These are phyloP conservation scores for Ustilago hordei DNA, from an alignment of 1,284 basidiomycete genomes.

Conservation along the genomic window DNA sequence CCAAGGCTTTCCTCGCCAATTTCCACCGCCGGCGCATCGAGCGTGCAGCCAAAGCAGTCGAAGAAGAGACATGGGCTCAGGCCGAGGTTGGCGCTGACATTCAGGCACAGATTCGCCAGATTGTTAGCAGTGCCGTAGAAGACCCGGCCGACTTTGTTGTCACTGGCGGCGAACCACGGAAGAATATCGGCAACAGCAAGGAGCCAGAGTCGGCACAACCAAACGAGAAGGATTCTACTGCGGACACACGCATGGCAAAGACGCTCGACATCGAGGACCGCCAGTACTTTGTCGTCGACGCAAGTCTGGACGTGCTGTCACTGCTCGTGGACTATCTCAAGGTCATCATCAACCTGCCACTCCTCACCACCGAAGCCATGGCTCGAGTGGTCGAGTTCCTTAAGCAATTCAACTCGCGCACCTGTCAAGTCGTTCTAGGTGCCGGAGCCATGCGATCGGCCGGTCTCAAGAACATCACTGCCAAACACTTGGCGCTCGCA, in stretches of 20 bases:
- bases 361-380: slow-evolving; percentile 94
- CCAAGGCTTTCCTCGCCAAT: slow-evolving; percentile 84
- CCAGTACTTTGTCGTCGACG: slow-evolving; percentile 76
- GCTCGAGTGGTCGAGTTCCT: slow-evolving; percentile 92
- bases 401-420: slow-evolving; percentile 91
- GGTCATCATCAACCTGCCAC: slow-evolving; percentile 86
- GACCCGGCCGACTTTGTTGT: slow-evolving; percentile 77
- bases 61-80: slow-evolving; percentile 89
- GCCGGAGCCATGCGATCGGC: slow-evolving; percentile 98
- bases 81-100: slow-evolving; percentile 78
- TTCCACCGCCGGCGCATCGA: slow-evolving; percentile 88
- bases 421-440: slow-evolving; percentile 96
- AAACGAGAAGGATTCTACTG: background rate
- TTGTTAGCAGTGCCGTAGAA: slow-evolving; percentile 83
- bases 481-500: slow-evolving; percentile 91
- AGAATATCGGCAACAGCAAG: background rate
- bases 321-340: slow-evolving; percentile 87
- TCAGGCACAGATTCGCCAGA: slow-evolving; percentile 79
- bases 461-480: slow-evolving; percentile 97
- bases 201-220: background rate
- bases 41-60: slow-evolving; percentile 86
- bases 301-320: slow-evolving; percentile 82
- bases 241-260: slow-evolving; percentile 71
- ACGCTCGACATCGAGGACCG: slow-evolving; percentile 83
- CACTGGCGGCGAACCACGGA: slow-evolving; percentile 17